Conservation (phyloP, 1,284 basidiomycete genomes). For the Malassezia sp. region DNA sequence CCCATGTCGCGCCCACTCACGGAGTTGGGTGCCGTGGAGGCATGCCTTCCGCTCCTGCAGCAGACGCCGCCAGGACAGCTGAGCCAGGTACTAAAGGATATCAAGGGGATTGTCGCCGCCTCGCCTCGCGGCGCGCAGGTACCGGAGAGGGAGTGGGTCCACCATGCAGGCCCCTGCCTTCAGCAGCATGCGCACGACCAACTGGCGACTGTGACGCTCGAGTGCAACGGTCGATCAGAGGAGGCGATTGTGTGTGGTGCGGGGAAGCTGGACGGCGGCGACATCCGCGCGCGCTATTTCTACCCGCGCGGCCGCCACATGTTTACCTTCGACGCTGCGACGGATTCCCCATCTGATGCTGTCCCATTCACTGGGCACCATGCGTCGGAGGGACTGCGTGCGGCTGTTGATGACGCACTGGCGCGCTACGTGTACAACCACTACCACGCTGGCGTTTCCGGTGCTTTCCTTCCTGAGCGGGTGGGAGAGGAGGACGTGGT, state of each 20-base stretch:
- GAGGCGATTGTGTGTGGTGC: conserved; percentile 6
- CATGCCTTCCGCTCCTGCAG: conserved; percentile 11
- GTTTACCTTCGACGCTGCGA: conserved; percentile 6
- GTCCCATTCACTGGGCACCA: background rate
- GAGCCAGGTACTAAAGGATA: conserved; percentile 11
- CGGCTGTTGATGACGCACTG: conserved; percentile 23
- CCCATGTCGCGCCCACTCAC: too few relatives aligned
- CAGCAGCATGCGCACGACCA: conserved; percentile 12
- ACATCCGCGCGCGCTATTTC: background rate
- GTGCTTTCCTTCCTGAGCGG: conserved; percentile 27
- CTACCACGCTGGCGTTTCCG: conserved; percentile 33
- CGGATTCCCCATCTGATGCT: conserved; percentile 2
- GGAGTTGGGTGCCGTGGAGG: background rate
- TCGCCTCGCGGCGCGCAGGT: background rate
- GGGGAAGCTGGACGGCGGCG: background rate
- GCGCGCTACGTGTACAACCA: conserved; percentile 29
- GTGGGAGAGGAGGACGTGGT: too few relatives aligned
- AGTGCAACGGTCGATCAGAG: background rate
- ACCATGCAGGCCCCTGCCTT: background rate
- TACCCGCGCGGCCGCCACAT: conserved; percentile 1
- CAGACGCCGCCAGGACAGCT: conserved; percentile 20
- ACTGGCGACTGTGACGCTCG: conserved; percentile 1
- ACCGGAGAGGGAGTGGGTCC: background rate
- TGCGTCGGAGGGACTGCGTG: conserved; percentile 11
- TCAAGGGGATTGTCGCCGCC: conserved; percentile 12